Base-by-base conservation (phyloP, 352 stramenopile species). In the Phytophthora meadii region DNA sequence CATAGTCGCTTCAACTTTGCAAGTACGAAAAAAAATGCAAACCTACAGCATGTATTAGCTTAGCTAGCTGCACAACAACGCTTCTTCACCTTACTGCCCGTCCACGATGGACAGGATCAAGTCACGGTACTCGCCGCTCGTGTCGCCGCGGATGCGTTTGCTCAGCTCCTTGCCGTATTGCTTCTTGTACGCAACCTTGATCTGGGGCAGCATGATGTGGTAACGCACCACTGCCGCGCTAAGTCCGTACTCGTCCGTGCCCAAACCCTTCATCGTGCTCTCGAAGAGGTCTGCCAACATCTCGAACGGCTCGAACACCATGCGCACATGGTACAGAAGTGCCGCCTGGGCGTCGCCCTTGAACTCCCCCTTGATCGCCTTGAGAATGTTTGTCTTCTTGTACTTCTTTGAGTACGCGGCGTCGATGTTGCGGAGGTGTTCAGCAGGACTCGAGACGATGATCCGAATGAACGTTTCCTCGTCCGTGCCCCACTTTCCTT, bases 121-220 rank as follows among this genome's bases (percentile, higher is more conserved):
- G 27, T 72, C 66, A 36, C 82, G 72, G 65, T 74, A 88, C 72
- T 90, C 74, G 67, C 79, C 82, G 69, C 79, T 92, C 42, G 72
- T 82, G 59, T 90, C 84, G 56, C 79, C 78, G 55, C 87, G 79
- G 60, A 92, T 90, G 68, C 81, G 80, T 41, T 87, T 77, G 49
- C 81, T 79, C 24, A 93, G 72, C 45, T 89, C 79, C 76, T 81
- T 84, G 41, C 66, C 65, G 68, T 89, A 94, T 68, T 65, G 56
- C 45, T 87, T 82, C 71, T 88, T 81, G 79, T 91, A 92, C 34
- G 72, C 76, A 24, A 74, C 63, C 58, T 87, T 84, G 67, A 92
- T 77, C 63, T 89, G 73, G 19, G 76, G 67, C 22, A 92, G 65
- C 49, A 91, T 67, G 12, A 61, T 74, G 64, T 89, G 73, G 78